Percentiles rank a stretch among this genome's conserved stretches.
Conservation (phyloP, 768 basidiomycete species). For the Chalciporus pseudorubinellus region DNA sequence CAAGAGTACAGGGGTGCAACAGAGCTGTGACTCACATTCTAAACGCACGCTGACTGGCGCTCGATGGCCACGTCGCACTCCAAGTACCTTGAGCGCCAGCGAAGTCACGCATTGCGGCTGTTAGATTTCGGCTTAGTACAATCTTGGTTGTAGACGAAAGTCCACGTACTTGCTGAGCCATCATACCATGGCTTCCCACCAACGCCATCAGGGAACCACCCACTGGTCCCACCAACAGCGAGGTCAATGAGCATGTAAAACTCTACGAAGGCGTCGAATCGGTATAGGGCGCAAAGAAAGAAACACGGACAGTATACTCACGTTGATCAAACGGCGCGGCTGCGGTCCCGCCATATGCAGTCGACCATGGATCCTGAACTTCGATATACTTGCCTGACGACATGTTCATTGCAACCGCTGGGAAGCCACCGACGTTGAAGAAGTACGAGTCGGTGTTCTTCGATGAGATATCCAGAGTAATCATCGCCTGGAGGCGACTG, state of each 20-base stretch:
- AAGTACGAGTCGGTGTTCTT: constrained; percentile 45
- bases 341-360: constrained; percentile 38
- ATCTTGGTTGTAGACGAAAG: constrained; percentile 9
- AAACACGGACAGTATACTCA: background rate
- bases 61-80: constrained; percentile 73
- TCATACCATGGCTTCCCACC: constrained; percentile 67
- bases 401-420: constrained; percentile 45
- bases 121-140: constrained; percentile 2
- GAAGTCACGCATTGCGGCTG: constrained; percentile 71
- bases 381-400: constrained; percentile 38
- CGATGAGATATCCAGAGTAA: constrained; percentile 46
- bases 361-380: constrained; percentile 50
- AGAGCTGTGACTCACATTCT: constrained; percentile 46
- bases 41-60: constrained; percentile 61
- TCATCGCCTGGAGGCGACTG: constrained; percentile 47
- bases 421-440: constrained; percentile 52
- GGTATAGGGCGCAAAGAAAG: background rate
- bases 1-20: background rate
- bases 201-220: constrained; percentile 43
- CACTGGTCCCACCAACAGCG: constrained; percentile 78
- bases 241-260: constrained; percentile 84
- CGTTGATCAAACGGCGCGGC: constrained; percentile 46
- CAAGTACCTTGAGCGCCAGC: constrained; percentile 58
- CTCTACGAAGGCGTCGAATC: constrained; percentile 36
- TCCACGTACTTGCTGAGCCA: constrained; percentile 43